Conservation (phyloP, 805 yeast species). For the Hanseniaspora lindneri region DNA sequence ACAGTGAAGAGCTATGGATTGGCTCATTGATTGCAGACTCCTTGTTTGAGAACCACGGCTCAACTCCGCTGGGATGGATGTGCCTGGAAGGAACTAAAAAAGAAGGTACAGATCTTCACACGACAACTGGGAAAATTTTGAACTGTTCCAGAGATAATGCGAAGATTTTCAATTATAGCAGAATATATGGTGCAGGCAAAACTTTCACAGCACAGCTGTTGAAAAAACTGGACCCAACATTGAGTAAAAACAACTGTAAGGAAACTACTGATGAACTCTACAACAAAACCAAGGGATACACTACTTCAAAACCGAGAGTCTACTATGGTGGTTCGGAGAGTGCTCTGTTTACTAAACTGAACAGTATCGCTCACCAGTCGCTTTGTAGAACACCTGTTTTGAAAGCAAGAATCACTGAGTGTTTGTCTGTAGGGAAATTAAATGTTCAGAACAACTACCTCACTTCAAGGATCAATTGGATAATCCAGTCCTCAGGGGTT, state of each 20-base stretch:
- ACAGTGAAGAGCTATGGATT: conserved; percentile 96
- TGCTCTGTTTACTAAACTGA: conserved; percentile 77
- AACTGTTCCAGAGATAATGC: conserved; percentile 89
- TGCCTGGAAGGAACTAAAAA: conserved; percentile 87
- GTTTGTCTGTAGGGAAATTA: conserved; percentile 56
- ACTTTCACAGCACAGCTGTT: conserved; percentile 77
- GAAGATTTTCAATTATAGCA: conserved; percentile 87
- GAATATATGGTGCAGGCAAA: conserved; percentile 96
- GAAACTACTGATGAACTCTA: conserved; percentile 57
- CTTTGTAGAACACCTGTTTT: conserved; percentile 80
- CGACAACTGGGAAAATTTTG: conserved; percentile 79
- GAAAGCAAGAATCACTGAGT: conserved; percentile 87
- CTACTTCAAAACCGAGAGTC: conserved; percentile 19
- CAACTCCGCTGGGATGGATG: conserved; percentile 98
- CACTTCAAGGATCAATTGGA: conserved; percentile 93
- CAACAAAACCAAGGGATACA: conserved; percentile 69
- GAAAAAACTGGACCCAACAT: conserved; percentile 65
- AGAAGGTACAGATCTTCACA: conserved; percentile 88
- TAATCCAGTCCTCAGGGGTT: conserved; percentile 95
- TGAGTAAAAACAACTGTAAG: conserved; percentile 56
- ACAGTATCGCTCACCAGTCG: conserved; percentile 70
- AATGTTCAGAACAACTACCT: conserved; percentile 48
- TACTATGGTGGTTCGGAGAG: conserved; percentile 93
- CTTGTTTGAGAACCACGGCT: conserved; percentile 78
- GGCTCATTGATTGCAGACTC: conserved; percentile 93